phyloP scores from a whole-genome alignment of 371 early-diverging fungal genomes.

The Syncephalastrum sp. region DNA sequence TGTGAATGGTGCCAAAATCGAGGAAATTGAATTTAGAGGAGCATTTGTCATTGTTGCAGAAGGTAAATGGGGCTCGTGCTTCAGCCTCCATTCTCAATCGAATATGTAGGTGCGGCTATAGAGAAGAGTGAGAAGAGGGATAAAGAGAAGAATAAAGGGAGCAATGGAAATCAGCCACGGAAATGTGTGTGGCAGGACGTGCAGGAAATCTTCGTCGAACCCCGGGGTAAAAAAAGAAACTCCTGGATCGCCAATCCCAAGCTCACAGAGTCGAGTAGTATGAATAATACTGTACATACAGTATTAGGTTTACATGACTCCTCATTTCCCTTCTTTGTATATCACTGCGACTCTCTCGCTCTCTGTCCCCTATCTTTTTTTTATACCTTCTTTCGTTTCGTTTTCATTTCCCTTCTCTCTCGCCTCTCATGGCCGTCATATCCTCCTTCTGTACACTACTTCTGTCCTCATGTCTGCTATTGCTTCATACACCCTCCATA shows the following conservation, averaged over 20 bases:
- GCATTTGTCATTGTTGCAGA: slow-evolving; percentile 37
- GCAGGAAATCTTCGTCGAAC: too few species aligned
- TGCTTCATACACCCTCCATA: too few species aligned
- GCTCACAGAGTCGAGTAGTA: too few species aligned
- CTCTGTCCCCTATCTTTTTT: not conserved
- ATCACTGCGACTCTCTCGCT: too few species aligned
- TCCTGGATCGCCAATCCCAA: too few species aligned
- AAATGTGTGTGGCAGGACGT: too few species aligned
- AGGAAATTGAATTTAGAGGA: slow-evolving; percentile 32
- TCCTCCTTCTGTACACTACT: too few species aligned
- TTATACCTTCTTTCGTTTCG: slow-evolving; percentile 1
- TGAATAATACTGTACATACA: too few species aligned
- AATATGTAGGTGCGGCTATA: not conserved
- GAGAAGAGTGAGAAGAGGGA: slow-evolving; percentile 3
- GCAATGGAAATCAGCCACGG: not conserved
- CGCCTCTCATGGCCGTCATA: not conserved
- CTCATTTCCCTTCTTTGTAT: too few species aligned
- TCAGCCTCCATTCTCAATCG: slow-evolving; percentile 12
- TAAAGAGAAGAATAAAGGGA: not conserved
- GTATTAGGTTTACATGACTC: too few species aligned
- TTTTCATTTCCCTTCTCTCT: slow-evolving; percentile 2
- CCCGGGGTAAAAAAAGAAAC: too few species aligned
- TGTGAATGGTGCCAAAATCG: slow-evolving; percentile 33
- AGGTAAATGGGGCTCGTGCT: slow-evolving; percentile 26
- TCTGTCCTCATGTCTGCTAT: too few species aligned